phyloP scores from a whole-genome alignment of 176 grass and related monocot species.

The Rhynchospora breviuscula region DNA sequence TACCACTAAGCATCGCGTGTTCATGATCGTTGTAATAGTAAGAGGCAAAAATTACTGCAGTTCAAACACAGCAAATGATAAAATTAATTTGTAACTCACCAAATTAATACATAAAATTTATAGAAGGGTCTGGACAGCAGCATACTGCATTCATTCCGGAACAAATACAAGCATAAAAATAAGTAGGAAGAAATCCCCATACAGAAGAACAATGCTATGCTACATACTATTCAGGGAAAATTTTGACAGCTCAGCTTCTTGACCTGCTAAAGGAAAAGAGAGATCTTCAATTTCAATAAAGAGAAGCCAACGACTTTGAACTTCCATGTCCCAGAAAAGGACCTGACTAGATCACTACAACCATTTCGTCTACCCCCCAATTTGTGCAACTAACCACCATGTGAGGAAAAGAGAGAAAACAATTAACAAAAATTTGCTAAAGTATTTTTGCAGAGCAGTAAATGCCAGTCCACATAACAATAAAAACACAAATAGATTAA shows the following conservation, averaged over 20 bases:
- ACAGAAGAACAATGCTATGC: neutral
- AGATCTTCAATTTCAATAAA: neutral
- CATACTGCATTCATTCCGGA: neutral
- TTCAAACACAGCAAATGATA: neutral
- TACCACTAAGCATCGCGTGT: too few relatives aligned
- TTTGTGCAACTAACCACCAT: neutral
- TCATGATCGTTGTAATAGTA: neutral
- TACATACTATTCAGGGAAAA: neutral
- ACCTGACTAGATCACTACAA: too few relatives aligned
- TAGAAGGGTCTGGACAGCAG: neutral
- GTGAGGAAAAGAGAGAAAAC: neutral
- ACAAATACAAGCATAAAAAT: neutral
- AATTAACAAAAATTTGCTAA: neutral
- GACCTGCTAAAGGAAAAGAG: slow-evolving; percentile 34
- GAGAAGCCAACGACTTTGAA: neutral
- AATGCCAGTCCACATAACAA: neutral
- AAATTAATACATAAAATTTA: neutral
- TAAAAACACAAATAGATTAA: neutral
- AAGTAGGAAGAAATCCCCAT: neutral
- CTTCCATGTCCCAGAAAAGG: neutral
- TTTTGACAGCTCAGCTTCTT: slow-evolving; percentile 47
- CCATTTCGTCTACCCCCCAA: neutral
- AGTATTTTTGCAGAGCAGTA: slow-evolving; percentile 1
- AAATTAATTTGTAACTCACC: neutral
- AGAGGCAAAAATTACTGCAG: neutral